Percentiles rank a stretch among this genome's conserved stretches.
Conservation (phyloP, 257 asterid species). For the Schizonepeta tenuifolia region DNA sequence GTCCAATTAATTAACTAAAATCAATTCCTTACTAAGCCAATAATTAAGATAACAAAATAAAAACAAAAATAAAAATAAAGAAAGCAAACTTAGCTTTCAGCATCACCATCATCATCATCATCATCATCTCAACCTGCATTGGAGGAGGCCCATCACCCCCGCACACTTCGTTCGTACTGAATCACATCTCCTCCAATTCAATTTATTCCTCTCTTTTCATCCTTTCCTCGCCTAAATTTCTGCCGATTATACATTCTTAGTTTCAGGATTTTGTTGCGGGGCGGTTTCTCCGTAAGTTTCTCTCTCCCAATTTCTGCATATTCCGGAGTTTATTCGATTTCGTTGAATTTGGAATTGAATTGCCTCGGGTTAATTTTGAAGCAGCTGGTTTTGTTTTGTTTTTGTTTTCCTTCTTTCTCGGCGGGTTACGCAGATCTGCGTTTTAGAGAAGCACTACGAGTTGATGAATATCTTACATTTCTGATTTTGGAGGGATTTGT, state of each 20-base stretch:
- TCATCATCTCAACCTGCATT: constrained; percentile 39
- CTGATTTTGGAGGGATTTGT: constrained; percentile 27
- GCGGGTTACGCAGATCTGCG: constrained; percentile 33
- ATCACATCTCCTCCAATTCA: constrained; percentile 19
- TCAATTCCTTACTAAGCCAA: not conserved
- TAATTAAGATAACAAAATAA: too few relatives aligned
- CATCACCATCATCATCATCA: constrained; percentile 21
- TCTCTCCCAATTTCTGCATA: constrained; percentile 17
- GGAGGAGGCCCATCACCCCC: constrained; percentile 37
- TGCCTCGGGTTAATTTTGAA: not conserved
- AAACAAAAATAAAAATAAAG: not conserved
- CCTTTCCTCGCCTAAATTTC: not conserved
- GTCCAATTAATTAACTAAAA: constrained; percentile 1
- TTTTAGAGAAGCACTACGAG: constrained; percentile 29
- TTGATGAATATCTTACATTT: constrained; percentile 2
- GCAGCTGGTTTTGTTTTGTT: constrained; percentile 7
- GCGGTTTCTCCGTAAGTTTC: constrained; percentile 36
- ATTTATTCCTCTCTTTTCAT: not conserved
- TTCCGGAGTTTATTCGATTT: constrained; percentile 2
- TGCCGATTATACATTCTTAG: not conserved
- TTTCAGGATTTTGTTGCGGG: constrained; percentile 29
- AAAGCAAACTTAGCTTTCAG: constrained; percentile 29
- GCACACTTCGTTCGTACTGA: constrained; percentile 30
- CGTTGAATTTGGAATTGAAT: constrained; percentile 6
- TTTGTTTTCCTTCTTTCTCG: not conserved